Evolutionary conservation across 2,329 filamentous ascomycete species (phyloP), one percentile per base, ranked within the genome.

Genomic region (Ophiosphaerella korrae): DNA sequence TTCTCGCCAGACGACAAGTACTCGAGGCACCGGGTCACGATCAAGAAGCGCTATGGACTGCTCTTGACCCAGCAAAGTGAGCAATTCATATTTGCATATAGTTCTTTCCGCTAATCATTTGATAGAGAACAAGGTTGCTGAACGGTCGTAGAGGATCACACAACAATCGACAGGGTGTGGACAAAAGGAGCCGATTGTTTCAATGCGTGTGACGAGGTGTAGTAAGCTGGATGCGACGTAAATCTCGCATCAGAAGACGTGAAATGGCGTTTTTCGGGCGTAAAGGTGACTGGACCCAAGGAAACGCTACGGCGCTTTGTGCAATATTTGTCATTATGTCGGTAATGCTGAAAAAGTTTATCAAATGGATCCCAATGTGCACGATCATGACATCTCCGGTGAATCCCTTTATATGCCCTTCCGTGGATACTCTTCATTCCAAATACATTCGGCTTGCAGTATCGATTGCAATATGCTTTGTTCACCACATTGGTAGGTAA

Each of bases 1-100:
- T 99, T 97, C 82, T 96, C 91, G 40, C 94, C 94, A 58, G 94
- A 99, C 78, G 94, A 99, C 83, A 96, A 97, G 83, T 97, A 95
- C 84, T 96, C 92, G 70, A 81, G 84, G 73, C 93, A 97, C 80
- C 87, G 94, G 66, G 92, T 97, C 42, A 95, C 92, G 16, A 83
- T 97, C 69, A 96, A 97, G 87, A 92, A 90, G 81, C 84, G 94
- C 71, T 97, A 96, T 73, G 88, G 88, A 42, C 82, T 97, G 58
- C 85, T 97, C 56, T 79, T 96, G 74, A 94, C 89, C 46, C 90
- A 96, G 82, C 88, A 86, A 74, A 81, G 84, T 75, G 78, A 44
- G 62, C 68, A 12, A 26, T 29, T 29, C 11, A 1, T 29, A 11
- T 29, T 29, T 29, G 26, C 3, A 29, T 29, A 11, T 6, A 29